Percentiles rank a stretch among this genome's conserved stretches.
Evolutionary conservation across 345 rosid species (phyloP).

Genomic region (Heritiera littoralis): DNA sequence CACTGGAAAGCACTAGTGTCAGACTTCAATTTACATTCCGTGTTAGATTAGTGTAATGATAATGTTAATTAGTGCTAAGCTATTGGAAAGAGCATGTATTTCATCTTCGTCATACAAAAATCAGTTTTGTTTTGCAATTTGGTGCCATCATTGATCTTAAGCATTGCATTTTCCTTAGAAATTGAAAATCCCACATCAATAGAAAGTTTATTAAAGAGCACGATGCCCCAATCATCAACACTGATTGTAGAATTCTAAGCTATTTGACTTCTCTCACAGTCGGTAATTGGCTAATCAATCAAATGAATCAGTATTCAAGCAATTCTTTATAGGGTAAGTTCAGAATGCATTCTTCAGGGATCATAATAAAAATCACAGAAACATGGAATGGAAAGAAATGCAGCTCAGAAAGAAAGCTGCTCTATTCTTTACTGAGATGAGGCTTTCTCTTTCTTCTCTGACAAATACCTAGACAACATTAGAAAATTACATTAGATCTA

Average conservation of each 20-base stretch:
- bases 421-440: constrained; percentile 39
- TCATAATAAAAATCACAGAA: constrained; percentile 17
- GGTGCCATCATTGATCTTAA: no score
- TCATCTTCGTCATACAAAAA: no score
- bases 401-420: neutral
- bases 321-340: no score
- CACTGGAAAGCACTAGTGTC: no score
- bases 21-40: no score
- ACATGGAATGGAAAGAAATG: neutral
- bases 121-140: no score
- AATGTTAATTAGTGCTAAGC: no score
- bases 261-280: neutral
- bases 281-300: neutral
- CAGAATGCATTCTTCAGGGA: neutral
- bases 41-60: no score
- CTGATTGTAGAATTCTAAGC: neutral
- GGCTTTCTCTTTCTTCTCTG: constrained; percentile 42
- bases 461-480: constrained; percentile 37
- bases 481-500: neutral
- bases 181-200: no score
- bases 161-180: no score
- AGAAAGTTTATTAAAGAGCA: neutral
- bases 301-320: neutral
- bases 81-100: no score
- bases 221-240: neutral